phyloP scores from a whole-genome alignment of 805 yeast genomes.

The Starmerella kuoi region DNA sequence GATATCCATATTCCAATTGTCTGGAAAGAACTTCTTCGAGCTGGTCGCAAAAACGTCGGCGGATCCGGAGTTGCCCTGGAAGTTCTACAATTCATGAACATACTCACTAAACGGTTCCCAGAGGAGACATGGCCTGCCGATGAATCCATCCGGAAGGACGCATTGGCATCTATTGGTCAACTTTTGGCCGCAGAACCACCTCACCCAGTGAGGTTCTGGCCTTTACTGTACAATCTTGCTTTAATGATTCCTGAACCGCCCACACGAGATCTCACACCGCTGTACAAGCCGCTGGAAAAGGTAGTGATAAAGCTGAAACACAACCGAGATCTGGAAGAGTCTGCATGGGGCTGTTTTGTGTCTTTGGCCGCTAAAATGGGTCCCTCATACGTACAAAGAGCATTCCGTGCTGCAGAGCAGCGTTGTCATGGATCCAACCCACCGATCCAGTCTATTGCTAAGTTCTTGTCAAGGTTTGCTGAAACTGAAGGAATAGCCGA shows the following conservation, averaged over 20 bases:
- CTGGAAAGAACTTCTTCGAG: slow-evolving; percentile 20
- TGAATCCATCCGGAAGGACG: slow-evolving; percentile 8
- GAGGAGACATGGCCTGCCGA: slow-evolving; percentile 21
- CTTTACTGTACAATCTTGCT: slow-evolving; percentile 19
- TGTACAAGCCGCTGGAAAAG: slow-evolving; percentile 15
- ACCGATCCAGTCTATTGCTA: slow-evolving; percentile 8
- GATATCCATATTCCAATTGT: slow-evolving; percentile 1
- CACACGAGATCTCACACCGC: slow-evolving; percentile 6
- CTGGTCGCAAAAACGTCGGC: slow-evolving; percentile 18
- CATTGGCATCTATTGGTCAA: slow-evolving; percentile 16
- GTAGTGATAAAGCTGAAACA: slow-evolving; percentile 8
- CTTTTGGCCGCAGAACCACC: slow-evolving; percentile 12
- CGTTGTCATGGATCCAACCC: slow-evolving; percentile 6
- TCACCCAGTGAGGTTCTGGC: slow-evolving; percentile 21
- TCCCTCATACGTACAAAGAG: background rate
- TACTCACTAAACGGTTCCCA: slow-evolving; percentile 35
- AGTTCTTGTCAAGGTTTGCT: slow-evolving; percentile 8
- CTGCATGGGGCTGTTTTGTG: slow-evolving; percentile 24
- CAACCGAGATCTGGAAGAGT: slow-evolving; percentile 18
- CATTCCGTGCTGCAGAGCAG: slow-evolving; percentile 13
- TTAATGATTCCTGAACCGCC: slow-evolving; percentile 14
- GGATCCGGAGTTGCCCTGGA: slow-evolving; percentile 23
- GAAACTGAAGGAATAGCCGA: background rate
- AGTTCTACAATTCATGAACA: slow-evolving; percentile 29
- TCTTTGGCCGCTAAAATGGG: slow-evolving; percentile 17